These are phyloP conservation scores for Gaeumannomyces sp. DNA, from an alignment of 2,329 filamentous ascomycete genomes.

Conservation along the genomic window DNA sequence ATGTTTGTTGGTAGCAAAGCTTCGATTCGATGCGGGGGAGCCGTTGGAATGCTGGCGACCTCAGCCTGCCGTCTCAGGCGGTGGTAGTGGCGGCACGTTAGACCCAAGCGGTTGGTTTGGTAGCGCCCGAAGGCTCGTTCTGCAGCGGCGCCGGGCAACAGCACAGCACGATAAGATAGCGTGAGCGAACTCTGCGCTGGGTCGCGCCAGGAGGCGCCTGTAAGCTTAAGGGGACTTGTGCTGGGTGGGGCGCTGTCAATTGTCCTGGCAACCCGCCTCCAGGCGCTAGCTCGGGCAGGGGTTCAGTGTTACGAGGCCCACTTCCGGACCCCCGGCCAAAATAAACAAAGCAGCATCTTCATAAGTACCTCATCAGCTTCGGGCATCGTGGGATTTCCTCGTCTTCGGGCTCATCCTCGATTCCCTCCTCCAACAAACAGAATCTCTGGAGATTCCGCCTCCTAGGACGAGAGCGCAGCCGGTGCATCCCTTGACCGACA, in stretches of 20 bases:
- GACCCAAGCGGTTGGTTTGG: too few species aligned
- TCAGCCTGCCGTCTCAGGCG: background rate
- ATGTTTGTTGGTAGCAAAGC: background rate
- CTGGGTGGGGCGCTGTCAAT: background rate
- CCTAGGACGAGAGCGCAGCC: background rate
- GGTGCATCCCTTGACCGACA: background rate
- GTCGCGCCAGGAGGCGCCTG: background rate
- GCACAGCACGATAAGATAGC: background rate
- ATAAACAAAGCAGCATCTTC: background rate
- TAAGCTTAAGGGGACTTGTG: background rate
- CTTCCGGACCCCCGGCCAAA: background rate
- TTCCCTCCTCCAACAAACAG: constrained; percentile 3
- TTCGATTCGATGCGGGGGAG: background rate
- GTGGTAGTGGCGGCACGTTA: too few species aligned
- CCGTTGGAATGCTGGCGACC: background rate
- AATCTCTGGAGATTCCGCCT: constrained; percentile 1
- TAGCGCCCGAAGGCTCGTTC: background rate
- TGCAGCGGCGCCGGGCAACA: background rate
- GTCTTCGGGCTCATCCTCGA: background rate
- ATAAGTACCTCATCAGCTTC: background rate
- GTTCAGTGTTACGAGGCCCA: background rate
- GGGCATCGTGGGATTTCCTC: background rate
- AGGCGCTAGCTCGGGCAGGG: background rate
- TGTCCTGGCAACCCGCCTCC: background rate
- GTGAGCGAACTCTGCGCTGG: background rate